Conservation (phyloP, 148 eudicot genomes). For the Salicornia ramosissima region DNA sequence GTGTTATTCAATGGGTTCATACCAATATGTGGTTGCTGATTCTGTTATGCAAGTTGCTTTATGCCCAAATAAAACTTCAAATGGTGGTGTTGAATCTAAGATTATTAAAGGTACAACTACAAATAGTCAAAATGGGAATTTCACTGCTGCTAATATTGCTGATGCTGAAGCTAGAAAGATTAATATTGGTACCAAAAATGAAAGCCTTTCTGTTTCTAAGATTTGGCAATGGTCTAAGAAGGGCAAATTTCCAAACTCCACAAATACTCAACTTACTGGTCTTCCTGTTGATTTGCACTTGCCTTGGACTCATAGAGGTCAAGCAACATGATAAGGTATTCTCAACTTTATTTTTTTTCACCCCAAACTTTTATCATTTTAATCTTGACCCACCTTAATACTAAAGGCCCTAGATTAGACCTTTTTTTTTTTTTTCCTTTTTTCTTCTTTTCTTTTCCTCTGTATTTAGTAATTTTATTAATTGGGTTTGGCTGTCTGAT, state of each 20-base stretch:
- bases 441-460: neutral
- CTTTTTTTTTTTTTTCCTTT: neutral
- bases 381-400: slow-evolving; percentile 18
- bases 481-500: slow-evolving; percentile 16
- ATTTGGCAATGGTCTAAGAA: slow-evolving; percentile 95
- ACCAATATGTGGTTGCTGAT: slow-evolving; percentile 70
- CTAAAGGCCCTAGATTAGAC: slow-evolving; percentile 16
- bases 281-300: slow-evolving; percentile 44
- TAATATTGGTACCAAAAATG: slow-evolving; percentile 55
- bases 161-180: slow-evolving; percentile 63
- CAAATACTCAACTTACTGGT: slow-evolving; percentile 26
- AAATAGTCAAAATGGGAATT: slow-evolving; percentile 38
- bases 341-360: slow-evolving; percentile 1
- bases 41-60: slow-evolving; percentile 66
- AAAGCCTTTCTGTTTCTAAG: slow-evolving; percentile 90
- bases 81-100: slow-evolving; percentile 23
- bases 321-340: slow-evolving; percentile 29
- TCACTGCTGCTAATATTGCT: neutral
- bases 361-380: slow-evolving; percentile 8
- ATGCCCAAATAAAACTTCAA: slow-evolving; percentile 32
- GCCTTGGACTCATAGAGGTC: slow-evolving; percentile 45
- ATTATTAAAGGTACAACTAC: slow-evolving; percentile 25
- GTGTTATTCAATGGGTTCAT: slow-evolving; percentile 92
- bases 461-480: slow-evolving; percentile 7
- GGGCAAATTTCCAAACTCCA: slow-evolving; percentile 49